phyloP scores from a whole-genome alignment of 2,329 filamentous ascomycete species.

The Fusarium chuoi region DNA sequence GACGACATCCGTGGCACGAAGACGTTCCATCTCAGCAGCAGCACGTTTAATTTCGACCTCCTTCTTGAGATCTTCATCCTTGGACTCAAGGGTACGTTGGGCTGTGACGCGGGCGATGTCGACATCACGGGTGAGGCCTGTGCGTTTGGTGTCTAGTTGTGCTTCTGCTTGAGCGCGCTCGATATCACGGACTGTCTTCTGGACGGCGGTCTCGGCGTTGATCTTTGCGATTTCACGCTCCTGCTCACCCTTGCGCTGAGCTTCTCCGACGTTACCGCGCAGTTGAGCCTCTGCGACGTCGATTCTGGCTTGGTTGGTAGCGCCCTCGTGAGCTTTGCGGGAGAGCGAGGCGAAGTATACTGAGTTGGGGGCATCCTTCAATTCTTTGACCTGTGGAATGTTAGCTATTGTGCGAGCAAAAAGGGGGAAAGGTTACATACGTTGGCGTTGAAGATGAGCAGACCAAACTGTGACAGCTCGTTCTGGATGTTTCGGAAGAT shows the following conservation, averaged over 20 bases:
- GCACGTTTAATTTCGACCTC: constrained; percentile 82
- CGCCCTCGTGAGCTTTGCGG: constrained; percentile 86
- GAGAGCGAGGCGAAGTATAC: constrained; percentile 86
- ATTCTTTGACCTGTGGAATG: constrained; percentile 70
- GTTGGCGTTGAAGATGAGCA: constrained; percentile 78
- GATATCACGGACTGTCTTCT: constrained; percentile 85
- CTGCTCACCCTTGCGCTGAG: constrained; percentile 80
- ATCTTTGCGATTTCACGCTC: constrained; percentile 91
- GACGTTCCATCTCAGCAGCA: constrained; percentile 81
- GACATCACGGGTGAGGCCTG: constrained; percentile 77
- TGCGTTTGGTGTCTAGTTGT: constrained; percentile 76
- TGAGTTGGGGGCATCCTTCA: constrained; percentile 83
- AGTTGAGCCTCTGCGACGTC: constrained; percentile 73
- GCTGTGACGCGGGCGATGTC: constrained; percentile 81
- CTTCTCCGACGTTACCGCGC: constrained; percentile 78
- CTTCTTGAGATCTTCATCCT: constrained; percentile 83
- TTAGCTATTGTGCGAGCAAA: not conserved
- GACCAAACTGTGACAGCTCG: constrained; percentile 83
- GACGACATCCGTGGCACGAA: constrained; percentile 80
- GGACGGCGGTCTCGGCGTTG: constrained; percentile 83
- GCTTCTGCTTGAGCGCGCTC: constrained; percentile 84
- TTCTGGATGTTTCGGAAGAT: constrained; percentile 80
- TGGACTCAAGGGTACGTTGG: constrained; percentile 75
- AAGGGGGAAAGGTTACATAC: constrained; percentile 37
- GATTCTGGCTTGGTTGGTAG: constrained; percentile 79